Conservation (phyloP, 2,329 filamentous ascomycete genomes). For the Simplicillium sp. region DNA sequence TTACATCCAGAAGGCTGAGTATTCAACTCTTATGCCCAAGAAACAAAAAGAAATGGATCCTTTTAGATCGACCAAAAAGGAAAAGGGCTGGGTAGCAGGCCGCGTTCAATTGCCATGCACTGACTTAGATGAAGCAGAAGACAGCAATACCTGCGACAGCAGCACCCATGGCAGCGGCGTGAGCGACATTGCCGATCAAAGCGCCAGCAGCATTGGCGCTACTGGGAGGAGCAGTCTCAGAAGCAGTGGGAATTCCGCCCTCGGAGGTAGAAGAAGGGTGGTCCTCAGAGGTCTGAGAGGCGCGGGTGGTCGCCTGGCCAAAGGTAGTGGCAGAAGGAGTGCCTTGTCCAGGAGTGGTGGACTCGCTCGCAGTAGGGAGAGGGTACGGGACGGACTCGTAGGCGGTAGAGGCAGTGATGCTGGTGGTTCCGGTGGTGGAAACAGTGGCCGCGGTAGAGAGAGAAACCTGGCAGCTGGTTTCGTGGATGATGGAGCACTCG, state of each 20-base stretch:
- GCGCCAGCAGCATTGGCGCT: not conserved
- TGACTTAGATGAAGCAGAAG: too few relatives aligned
- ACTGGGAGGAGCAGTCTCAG: not conserved
- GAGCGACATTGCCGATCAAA: not conserved
- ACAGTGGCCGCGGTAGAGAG: constrained; percentile 15
- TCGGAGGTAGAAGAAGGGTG: not conserved
- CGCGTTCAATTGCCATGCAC: too few relatives aligned
- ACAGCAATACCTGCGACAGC: not conserved
- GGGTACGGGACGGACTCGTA: not conserved
- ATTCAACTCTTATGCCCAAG: too few relatives aligned
- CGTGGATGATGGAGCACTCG: constrained; percentile 23
- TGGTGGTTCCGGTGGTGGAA: not conserved
- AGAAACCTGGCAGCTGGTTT: constrained; percentile 21
- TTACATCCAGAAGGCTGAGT: too few relatives aligned
- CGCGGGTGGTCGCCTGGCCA: constrained; percentile 1
- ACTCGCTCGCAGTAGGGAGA: too few relatives aligned
- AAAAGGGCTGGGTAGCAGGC: too few relatives aligned
- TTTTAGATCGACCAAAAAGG: too few relatives aligned
- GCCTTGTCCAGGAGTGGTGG: not conserved
- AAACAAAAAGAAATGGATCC: too few relatives aligned
- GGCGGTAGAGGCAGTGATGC: not conserved
- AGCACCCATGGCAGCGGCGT: not conserved
- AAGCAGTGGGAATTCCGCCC: not conserved
- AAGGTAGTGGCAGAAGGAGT: constrained; percentile 5
- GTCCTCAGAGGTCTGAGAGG: not conserved